A percentile compares a stretch with the other conserved stretches of the same genome.
These are phyloP conservation scores for Scutellaria barbata DNA, from an alignment of 257 asterid species.

Conservation along the genomic window DNA sequence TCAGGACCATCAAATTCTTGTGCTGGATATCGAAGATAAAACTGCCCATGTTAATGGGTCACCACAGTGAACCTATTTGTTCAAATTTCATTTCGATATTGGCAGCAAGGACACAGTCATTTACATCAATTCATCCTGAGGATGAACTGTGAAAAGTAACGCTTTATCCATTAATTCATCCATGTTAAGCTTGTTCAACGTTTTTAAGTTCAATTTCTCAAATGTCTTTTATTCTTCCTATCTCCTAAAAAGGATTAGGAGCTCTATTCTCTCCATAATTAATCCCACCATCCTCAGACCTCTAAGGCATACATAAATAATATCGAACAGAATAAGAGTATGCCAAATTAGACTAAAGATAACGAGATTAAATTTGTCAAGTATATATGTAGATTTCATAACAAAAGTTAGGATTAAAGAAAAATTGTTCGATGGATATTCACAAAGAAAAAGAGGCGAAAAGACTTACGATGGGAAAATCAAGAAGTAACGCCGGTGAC, in stretches of 20 bases:
- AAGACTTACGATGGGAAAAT: constrained; percentile 71
- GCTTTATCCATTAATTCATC: background rate
- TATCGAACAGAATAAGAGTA: background rate
- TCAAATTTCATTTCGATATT: constrained; percentile 9
- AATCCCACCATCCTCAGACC: constrained; percentile 1
- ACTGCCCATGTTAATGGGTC: no score
- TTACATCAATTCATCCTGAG: background rate
- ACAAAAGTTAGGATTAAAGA: background rate
- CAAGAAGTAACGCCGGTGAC: constrained; percentile 45
- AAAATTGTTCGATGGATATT: constrained; percentile 11
- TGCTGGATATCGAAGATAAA: background rate
- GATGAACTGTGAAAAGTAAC: background rate
- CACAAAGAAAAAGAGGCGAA: background rate
- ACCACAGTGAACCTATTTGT: background rate
- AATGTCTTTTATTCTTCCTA: background rate
- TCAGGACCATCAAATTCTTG: background rate
- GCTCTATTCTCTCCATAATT: constrained; percentile 7
- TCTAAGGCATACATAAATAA: background rate
- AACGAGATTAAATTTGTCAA: background rate
- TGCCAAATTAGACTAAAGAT: background rate
- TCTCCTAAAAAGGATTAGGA: background rate
- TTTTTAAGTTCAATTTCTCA: constrained; percentile 6
- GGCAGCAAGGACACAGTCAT: constrained; percentile 5
- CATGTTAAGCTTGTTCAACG: background rate
- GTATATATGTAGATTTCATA: background rate